Conservation (phyloP, 352 stramenopile genomes). For the Elongisporangium senticosum region DNA sequence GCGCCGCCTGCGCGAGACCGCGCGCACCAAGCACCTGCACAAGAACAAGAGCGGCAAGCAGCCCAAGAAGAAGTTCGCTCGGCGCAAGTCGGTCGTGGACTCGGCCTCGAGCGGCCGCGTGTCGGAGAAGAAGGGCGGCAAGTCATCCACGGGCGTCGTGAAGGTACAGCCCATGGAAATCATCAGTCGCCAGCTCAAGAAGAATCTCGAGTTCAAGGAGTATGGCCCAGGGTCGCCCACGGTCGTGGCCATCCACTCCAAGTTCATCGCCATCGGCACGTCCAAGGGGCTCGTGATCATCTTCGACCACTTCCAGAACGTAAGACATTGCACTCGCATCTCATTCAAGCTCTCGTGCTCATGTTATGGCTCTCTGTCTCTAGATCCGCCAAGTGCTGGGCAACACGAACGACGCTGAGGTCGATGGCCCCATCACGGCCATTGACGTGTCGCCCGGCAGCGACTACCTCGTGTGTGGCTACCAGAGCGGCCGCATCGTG, state of each 20-base stretch:
- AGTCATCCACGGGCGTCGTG: constrained; percentile 65
- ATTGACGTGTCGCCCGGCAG: constrained; percentile 85
- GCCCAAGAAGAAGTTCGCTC: constrained; percentile 30
- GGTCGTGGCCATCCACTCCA: constrained; percentile 92
- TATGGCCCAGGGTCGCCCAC: constrained; percentile 89
- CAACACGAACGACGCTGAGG: constrained; percentile 71
- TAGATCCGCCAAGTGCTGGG: constrained; percentile 86
- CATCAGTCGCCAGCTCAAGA: constrained; percentile 86
- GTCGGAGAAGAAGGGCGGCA: constrained; percentile 25
- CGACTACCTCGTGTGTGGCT: constrained; percentile 91
- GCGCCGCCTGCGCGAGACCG: constrained; percentile 57
- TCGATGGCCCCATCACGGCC: constrained; percentile 76
- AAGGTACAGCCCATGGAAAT: constrained; percentile 88
- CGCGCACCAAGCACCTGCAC: constrained; percentile 47
- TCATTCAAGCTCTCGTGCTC: neutral
- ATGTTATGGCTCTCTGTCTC: neutral
- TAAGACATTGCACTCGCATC: constrained; percentile 9
- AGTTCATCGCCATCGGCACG: constrained; percentile 96
- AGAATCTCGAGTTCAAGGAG: constrained; percentile 91
- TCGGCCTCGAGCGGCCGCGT: constrained; percentile 20
- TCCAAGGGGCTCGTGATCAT: constrained; percentile 93
- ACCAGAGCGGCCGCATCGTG: constrained; percentile 90
- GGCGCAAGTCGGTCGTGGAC: constrained; percentile 32
- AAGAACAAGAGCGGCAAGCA: constrained; percentile 23
- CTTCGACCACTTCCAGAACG: constrained; percentile 96